phyloP scores from a whole-genome alignment of 805 yeast species.

The Tanozyma kutaoensis region DNA sequence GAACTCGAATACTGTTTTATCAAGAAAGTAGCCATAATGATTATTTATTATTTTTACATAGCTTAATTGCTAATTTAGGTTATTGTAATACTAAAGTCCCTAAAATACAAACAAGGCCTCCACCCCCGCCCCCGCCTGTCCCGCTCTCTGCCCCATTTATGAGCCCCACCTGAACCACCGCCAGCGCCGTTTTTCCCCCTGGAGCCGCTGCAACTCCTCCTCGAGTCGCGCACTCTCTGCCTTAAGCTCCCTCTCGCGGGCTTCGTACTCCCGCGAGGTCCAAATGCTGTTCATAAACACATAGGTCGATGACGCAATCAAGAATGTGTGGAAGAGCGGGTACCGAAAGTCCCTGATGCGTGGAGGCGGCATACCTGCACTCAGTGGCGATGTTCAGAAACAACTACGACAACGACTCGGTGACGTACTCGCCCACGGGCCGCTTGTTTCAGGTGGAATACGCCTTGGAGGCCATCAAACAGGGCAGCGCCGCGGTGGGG shows the following conservation, averaged over 20 bases:
- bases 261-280: slow-evolving; percentile 16
- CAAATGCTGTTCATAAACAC: slow-evolving; percentile 21
- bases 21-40: too few relatives aligned
- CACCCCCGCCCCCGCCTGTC: too few relatives aligned
- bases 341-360: slow-evolving; percentile 20
- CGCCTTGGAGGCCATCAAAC: slow-evolving; percentile 91
- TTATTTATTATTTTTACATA: too few relatives aligned
- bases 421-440: slow-evolving; percentile 93
- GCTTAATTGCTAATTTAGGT: too few relatives aligned
- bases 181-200: slow-evolving; percentile 7
- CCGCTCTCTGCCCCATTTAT: too few relatives aligned
- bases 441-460: slow-evolving; percentile 73
- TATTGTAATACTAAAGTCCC: too few relatives aligned
- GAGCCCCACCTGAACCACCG: slow-evolving; percentile 4
- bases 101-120: too few relatives aligned
- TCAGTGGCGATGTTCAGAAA: slow-evolving; percentile 70
- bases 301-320: slow-evolving; percentile 25
- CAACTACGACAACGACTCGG: slow-evolving; percentile 97
- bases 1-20: too few relatives aligned
- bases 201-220: too few relatives aligned
- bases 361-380: too few relatives aligned
- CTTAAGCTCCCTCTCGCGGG: slow-evolving; percentile 5
- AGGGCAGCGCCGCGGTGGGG: slow-evolving; percentile 96
- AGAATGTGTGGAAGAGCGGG: slow-evolving; percentile 24
- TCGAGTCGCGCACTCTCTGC: slow-evolving; percentile 6